Percentiles rank a stretch among this genome's conserved stretches.
phyloP scores from a whole-genome alignment of 1,284 basidiomycete genomes.

The Ceratobasidium theobromae region DNA sequence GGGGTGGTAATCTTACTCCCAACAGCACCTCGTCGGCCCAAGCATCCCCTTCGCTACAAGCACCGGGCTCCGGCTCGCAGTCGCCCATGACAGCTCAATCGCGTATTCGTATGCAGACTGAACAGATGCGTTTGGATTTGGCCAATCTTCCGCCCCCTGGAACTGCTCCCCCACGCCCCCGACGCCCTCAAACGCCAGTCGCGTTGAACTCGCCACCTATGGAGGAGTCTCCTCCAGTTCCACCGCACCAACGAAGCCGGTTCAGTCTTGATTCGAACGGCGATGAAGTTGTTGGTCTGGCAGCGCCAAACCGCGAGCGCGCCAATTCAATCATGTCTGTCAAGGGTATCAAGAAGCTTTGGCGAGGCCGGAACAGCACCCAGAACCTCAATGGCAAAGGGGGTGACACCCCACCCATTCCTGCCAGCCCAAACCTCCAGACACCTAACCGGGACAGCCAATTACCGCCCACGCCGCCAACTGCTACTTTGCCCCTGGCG shows the following conservation, averaged over 20 bases:
- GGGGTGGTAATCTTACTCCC: not conserved
- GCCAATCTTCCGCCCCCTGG: slow-evolving; percentile 11
- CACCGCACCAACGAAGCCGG: slow-evolving; percentile 10
- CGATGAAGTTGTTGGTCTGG: not conserved
- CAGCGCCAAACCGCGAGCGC: slow-evolving; percentile 8
- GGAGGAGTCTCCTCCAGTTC: slow-evolving; percentile 10
- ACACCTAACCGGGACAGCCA: slow-evolving; percentile 4
- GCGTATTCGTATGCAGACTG: slow-evolving; percentile 20
- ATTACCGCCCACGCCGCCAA: not conserved
- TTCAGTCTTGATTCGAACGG: slow-evolving; percentile 24
- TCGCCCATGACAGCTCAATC: slow-evolving; percentile 3
- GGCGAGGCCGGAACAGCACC: slow-evolving; percentile 23
- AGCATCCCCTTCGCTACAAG: no score
- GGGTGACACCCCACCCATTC: not conserved
- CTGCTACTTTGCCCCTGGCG: no score
- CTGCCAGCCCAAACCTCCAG: not conserved
- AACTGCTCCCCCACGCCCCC: slow-evolving; percentile 13
- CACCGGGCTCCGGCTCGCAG: not conserved
- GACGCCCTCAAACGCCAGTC: slow-evolving; percentile 18
- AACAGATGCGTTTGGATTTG: slow-evolving; percentile 21
- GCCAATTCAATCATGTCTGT: slow-evolving; percentile 32
- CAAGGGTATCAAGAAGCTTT: slow-evolving; percentile 32
- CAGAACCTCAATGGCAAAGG: slow-evolving; percentile 18
- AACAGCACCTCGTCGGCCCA: not conserved
- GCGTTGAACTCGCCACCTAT: slow-evolving; percentile 13